Conservation (phyloP, 345 rosid genomes). For the Sisymbrium irio region DNA sequence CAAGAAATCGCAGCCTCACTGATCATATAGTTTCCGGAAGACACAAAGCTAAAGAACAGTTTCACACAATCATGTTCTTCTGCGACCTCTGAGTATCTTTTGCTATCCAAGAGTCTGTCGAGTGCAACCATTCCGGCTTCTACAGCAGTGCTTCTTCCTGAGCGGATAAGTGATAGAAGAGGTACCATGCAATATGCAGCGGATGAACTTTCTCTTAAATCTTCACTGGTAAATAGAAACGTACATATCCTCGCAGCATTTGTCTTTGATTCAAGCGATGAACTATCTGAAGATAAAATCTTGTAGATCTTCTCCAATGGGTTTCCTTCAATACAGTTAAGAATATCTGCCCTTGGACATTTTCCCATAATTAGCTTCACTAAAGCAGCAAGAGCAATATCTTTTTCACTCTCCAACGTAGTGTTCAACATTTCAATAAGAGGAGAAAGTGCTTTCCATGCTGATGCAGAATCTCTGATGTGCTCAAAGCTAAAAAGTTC, state of each 20-base stretch:
- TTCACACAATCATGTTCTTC: conserved; percentile 53
- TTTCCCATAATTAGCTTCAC: conserved; percentile 59
- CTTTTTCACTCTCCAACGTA: conserved; percentile 64
- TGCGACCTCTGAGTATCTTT: conserved; percentile 52
- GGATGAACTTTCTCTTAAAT: conserved; percentile 50
- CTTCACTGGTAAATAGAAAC: conserved; percentile 47
- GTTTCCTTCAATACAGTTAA: conserved; percentile 58
- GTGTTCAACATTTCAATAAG: conserved; percentile 73
- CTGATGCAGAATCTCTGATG: conserved; percentile 67
- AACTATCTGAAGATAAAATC: conserved; percentile 49
- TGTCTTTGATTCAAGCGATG: conserved; percentile 69
- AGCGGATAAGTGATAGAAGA: conserved; percentile 58
- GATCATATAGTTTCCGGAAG: conserved; percentile 56
- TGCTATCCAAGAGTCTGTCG: conserved; percentile 68
- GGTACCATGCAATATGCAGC: conserved; percentile 64
- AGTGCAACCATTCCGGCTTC: conserved; percentile 74
- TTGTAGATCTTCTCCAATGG: conserved; percentile 58
- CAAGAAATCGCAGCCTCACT: conserved; percentile 67
- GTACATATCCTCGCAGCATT: conserved; percentile 67
- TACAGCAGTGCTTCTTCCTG: conserved; percentile 40
- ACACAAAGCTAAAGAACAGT: conserved; percentile 57
- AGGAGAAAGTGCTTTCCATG: conserved; percentile 70
- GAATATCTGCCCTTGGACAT: conserved; percentile 44
- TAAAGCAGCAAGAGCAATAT: conserved; percentile 66
- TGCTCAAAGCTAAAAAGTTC: conserved; percentile 67